Base-by-base conservation (phyloP, 768 basidiomycete genomes). In the Suillus subaureus region DNA sequence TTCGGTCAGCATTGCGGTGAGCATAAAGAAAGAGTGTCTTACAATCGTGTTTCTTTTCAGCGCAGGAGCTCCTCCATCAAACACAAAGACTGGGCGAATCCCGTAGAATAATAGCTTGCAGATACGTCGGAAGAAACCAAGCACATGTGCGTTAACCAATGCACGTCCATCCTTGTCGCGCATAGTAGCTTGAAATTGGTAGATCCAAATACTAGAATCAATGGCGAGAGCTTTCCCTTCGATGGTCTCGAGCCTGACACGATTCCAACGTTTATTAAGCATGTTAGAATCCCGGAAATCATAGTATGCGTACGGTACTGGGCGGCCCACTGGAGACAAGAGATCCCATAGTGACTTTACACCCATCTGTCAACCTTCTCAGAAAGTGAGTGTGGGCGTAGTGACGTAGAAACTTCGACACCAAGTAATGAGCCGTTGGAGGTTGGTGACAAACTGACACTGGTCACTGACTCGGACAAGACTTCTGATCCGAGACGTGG, bases 141-240 rank as follows among this genome's bases (percentile, higher is more conserved):
- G 80, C 18, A 99, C 89, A 78, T 98, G 97, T 1, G 97, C 96
- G 73, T 98, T 98, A 61, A 91, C 87, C 52, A 99, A 80, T 15
- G 86, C 93, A 28, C 89, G 88, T 33, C 97, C 97, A 65, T 98
- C 95, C 73, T 95, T 98, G 78, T 97, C 96, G 28, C 97, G 88
- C 96, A 99, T 98, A 11, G 97, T 98, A 26, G 97, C 96, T 79
- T 99, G 97, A 73, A 99, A 99, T 77, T 99, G 97, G 77, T 99
- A 99, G 62, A 99, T 89, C 97, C 97, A 99, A 68, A 99, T 99
- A 70, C 95, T 97, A 4, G 96, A 98, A 78, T 99, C 97, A 64
- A 99, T 99, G 3, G 97, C 97, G 80, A 99, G 87, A 12, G 88
- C 81, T 75, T 96, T 97, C n/a, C 95, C 96, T 72, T 96, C 96